Evolutionary conservation across 352 stramenopile species (phyloP), one percentile per base, ranked within the genome.

Genomic region (Phytopythium sindhum): DNA sequence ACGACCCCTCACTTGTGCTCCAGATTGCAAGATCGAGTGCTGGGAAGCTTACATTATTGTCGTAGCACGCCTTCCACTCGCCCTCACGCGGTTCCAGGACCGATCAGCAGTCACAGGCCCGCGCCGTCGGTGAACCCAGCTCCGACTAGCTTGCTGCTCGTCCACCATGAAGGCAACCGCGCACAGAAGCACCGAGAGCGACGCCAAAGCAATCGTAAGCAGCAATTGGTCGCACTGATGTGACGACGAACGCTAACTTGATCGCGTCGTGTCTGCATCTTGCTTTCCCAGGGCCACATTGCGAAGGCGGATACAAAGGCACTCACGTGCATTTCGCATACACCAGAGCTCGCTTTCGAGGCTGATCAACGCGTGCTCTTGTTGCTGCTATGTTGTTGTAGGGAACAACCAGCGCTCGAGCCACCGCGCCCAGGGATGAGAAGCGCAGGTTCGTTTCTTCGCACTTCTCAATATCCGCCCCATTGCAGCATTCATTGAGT

Each of bases 381-480:
- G n/a, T 35, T 39, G 26, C 51, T 59, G 15, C 15, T 19, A 11
- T 24, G 12, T 37, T 45, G 21, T 12, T 17, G 2, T n/a, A 60
- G 54, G 35, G 35, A 29, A n/a, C 14, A 5, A 26, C 33, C 1
- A 29, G 15, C 2, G 8, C 56, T 8, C 41, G 26, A 2, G 28
- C 4, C 2, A 19, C 39, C 4, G 39, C 26, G 0, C 56, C 28
- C 14, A 26, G 37, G 2, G 56, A 61, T 21, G 56, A 61, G 42
- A 61, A 61, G 41, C 56, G 56, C 56, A 53, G 56, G 56, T 61
- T 51, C 26, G 28, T n/a, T 7, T 5, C 15, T 26, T 28, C 5
- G 8, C 5, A 23, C 39, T 19, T 8, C 39, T 4, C 33, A 10
- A 35, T 35, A 35, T 35, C 31, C 8, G 31, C 3, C 33, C 33